phyloP scores from a whole-genome alignment of 768 basidiomycete species.

The Coprinopsis sp. region DNA sequence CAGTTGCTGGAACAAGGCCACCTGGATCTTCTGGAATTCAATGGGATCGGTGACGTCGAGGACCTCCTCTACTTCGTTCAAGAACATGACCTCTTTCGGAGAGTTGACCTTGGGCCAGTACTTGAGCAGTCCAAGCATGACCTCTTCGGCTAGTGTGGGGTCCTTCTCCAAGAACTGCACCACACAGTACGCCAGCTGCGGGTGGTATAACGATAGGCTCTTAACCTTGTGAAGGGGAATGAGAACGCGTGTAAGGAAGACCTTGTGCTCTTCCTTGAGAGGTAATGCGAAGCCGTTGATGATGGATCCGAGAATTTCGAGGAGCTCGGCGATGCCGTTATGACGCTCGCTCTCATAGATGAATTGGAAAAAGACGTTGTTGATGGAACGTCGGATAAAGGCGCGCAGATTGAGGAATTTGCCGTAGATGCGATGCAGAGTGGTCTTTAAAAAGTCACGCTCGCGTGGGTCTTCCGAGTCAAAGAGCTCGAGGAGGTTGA shows the following conservation, averaged over 20 bases:
- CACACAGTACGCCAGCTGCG: slow-evolving; percentile 98
- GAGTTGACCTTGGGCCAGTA: slow-evolving; percentile 99
- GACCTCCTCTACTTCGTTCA: slow-evolving; percentile 99
- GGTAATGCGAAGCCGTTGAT: slow-evolving; percentile 99
- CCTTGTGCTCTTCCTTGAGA: slow-evolving; percentile 99
- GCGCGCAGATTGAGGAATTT: slow-evolving; percentile 99
- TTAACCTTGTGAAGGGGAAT: slow-evolving; percentile 98
- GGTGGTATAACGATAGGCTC: slow-evolving; percentile 95
- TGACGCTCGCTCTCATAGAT: slow-evolving; percentile 98
- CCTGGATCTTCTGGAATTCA: slow-evolving; percentile 95
- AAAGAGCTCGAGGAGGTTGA: slow-evolving; percentile 95
- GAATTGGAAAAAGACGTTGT: slow-evolving; percentile 99
- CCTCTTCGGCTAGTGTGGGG: slow-evolving; percentile 85
- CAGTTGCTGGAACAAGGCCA: slow-evolving; percentile 88
- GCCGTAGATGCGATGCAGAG: slow-evolving; percentile 97
- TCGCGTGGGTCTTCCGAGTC: slow-evolving; percentile 98
- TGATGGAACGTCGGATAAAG: slow-evolving; percentile 98
- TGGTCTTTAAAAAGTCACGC: slow-evolving; percentile 99
- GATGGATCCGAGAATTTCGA: slow-evolving; percentile 98
- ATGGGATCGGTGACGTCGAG: slow-evolving; percentile 95
- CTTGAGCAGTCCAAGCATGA: slow-evolving; percentile 91
- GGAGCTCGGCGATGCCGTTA: slow-evolving; percentile 96
- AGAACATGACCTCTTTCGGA: slow-evolving; percentile 99
- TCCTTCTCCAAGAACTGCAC: slow-evolving; percentile 99
- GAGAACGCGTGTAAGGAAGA: slow-evolving; percentile 88